phyloP scores from a whole-genome alignment of 768 basidiomycete genomes.

The Chlorophyllum brunneum region DNA sequence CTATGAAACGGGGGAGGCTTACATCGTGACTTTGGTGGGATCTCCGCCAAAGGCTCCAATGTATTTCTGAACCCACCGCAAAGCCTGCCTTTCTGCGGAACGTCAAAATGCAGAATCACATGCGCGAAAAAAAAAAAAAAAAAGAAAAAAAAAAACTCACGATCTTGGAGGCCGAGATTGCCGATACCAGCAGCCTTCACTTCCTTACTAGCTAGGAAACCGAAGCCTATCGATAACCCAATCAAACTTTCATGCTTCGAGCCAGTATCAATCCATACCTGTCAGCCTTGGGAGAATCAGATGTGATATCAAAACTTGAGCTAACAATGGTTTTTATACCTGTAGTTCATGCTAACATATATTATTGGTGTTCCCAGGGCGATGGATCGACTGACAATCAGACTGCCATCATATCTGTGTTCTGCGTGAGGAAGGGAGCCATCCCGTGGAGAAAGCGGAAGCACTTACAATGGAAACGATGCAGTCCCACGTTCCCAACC shows the following conservation, averaged over 20 bases:
- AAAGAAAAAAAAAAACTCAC: constrained; percentile 25
- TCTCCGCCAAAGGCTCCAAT: constrained; percentile 61
- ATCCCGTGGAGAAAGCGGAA: neutral
- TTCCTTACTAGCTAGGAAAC: constrained; percentile 43
- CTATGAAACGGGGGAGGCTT: constrained; percentile 1
- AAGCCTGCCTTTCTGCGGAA: constrained; percentile 43
- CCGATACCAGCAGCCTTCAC: constrained; percentile 41
- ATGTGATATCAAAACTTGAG: neutral
- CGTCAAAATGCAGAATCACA: neutral
- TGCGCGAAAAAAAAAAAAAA: too few relatives aligned
- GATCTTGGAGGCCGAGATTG: constrained; percentile 60
- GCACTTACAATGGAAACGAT: constrained; percentile 1
- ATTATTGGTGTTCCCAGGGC: constrained; percentile 38
- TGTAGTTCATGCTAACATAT: constrained; percentile 47
- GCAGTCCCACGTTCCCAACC: constrained; percentile 25
- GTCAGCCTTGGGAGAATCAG: constrained; percentile 8
- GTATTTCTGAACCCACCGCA: constrained; percentile 62
- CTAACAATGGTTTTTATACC: constrained; percentile 16
- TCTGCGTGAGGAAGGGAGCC: neutral
- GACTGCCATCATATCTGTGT: constrained; percentile 33
- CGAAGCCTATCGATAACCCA: constrained; percentile 18
- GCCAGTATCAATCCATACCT: neutral
- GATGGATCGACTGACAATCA: constrained; percentile 40
- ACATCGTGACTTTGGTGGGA: constrained; percentile 49
- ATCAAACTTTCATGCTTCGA: neutral